These are phyloP conservation scores for Nicotiana undulata DNA, from an alignment of 257 asterid genomes.

Conservation along the genomic window DNA sequence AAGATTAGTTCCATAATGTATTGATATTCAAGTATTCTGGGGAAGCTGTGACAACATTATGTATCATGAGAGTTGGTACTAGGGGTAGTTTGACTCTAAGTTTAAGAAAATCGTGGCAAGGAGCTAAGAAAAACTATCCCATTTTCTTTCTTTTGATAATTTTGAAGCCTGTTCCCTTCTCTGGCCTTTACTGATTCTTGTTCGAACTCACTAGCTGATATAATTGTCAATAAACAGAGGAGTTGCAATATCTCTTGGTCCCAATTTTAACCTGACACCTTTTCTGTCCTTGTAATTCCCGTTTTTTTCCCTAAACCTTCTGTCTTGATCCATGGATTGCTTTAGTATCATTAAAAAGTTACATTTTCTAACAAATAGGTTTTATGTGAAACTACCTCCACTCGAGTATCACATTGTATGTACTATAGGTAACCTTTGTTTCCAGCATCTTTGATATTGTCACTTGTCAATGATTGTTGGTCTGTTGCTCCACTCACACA, in stretches of 20 bases:
- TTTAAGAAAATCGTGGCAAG: background rate
- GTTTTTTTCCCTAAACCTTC: background rate
- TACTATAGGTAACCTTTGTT: background rate
- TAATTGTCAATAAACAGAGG: background rate
- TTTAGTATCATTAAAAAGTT: background rate
- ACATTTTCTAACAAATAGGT: background rate
- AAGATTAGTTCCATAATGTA: background rate
- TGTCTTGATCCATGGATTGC: background rate
- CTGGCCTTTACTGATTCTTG: background rate
- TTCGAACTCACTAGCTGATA: background rate
- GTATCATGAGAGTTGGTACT: background rate
- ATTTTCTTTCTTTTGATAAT: background rate
- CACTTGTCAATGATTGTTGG: background rate
- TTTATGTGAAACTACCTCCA: background rate
- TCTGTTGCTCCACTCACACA: background rate
- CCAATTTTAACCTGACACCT: background rate
- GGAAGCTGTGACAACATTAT: background rate
- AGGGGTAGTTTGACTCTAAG: background rate
- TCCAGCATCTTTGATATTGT: background rate
- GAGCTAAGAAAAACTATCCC: background rate
- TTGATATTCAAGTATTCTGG: background rate
- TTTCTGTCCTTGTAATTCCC: background rate
- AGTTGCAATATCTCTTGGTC: background rate
- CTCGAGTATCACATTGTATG: background rate
- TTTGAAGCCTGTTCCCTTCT: background rate